phyloP scores from a whole-genome alignment of 371 early-diverging fungal genomes.

The Dichotomocladium elegans region DNA sequence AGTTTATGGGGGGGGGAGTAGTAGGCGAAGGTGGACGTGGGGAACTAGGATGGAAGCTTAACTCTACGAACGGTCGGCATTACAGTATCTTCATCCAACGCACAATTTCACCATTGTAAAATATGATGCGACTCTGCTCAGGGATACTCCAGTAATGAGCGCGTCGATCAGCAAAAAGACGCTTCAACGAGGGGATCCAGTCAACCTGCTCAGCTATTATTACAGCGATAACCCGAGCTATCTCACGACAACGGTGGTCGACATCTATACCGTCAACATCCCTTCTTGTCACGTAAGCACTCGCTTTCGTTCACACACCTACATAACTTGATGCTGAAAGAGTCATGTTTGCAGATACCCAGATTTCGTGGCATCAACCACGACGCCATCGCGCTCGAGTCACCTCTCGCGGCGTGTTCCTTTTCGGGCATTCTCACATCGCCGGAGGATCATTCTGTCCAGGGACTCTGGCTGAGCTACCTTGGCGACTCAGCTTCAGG shows the following conservation, averaged over 20 bases:
- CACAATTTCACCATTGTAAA: slow-evolving; percentile 74
- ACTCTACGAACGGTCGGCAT: no score
- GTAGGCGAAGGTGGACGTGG: no score
- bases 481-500: slow-evolving; percentile 73
- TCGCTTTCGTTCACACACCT: no score
- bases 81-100: slow-evolving; percentile 74
- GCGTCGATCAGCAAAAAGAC: slow-evolving; percentile 60
- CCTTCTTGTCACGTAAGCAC: slow-evolving; percentile 67
- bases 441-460: slow-evolving; percentile 64
- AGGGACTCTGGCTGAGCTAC: slow-evolving; percentile 84
- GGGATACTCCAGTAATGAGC: slow-evolving; percentile 66
- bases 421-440: slow-evolving; percentile 84
- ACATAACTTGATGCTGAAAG: slow-evolving; percentile 13
- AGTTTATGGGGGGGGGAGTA: no score
- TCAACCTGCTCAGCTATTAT: slow-evolving; percentile 71
- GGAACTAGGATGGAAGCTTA: no score
- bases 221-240: slow-evolving; percentile 76
- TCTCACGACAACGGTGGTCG: slow-evolving; percentile 71
- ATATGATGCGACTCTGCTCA: slow-evolving; percentile 73
- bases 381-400: slow-evolving; percentile 86
- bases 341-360: slow-evolving; percentile 56
- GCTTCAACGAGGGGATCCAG: slow-evolving; percentile 61
- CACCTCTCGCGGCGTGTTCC: slow-evolving; percentile 79
- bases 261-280: slow-evolving; percentile 74
- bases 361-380: slow-evolving; percentile 76